phyloP scores from a whole-genome alignment of 768 basidiomycete genomes.

The Lactarius deliciosus region DNA sequence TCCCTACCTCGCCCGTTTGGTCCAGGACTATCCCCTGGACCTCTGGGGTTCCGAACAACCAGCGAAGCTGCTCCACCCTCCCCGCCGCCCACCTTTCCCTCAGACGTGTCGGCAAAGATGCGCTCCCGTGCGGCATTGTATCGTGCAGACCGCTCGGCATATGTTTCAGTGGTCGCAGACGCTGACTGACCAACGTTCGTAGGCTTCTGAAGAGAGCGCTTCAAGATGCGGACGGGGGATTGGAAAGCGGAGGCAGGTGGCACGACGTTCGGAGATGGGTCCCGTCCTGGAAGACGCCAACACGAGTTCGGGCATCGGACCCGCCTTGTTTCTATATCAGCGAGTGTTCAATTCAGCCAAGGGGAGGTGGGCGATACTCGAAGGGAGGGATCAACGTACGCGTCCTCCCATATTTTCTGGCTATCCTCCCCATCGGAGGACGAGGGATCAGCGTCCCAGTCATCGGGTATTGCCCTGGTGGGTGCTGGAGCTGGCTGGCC shows the following conservation, averaged over 20 bases:
- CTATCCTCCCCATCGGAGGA: conserved; percentile 45
- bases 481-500: conserved; percentile 10
- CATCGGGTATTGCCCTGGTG: conserved; percentile 41
- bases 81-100: not conserved
- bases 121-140: conserved; percentile 73
- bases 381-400: conserved; percentile 50
- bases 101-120: conserved; percentile 50
- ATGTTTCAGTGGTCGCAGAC: conserved; percentile 37
- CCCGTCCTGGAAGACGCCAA: conserved; percentile 42
- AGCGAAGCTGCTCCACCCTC: conserved; percentile 3
- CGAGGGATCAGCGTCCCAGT: conserved; percentile 60
- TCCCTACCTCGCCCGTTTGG: conserved; percentile 10
- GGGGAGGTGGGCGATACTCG: conserved; percentile 4
- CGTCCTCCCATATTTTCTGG: conserved; percentile 64
- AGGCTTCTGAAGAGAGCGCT: conserved; percentile 46
- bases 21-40: conserved; percentile 13
- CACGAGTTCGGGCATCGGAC: conserved; percentile 68
- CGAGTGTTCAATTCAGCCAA: conserved; percentile 1
- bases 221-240: conserved; percentile 66
- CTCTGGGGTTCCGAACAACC: conserved; percentile 27
- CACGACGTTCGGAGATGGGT: conserved; percentile 36
- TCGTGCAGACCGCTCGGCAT: conserved; percentile 67
- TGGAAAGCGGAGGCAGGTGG: conserved; percentile 60
- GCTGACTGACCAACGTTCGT: conserved; percentile 28
- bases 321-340: conserved; percentile 51